Conservation (phyloP, 345 rosid species). For the Psidium guajava region DNA sequence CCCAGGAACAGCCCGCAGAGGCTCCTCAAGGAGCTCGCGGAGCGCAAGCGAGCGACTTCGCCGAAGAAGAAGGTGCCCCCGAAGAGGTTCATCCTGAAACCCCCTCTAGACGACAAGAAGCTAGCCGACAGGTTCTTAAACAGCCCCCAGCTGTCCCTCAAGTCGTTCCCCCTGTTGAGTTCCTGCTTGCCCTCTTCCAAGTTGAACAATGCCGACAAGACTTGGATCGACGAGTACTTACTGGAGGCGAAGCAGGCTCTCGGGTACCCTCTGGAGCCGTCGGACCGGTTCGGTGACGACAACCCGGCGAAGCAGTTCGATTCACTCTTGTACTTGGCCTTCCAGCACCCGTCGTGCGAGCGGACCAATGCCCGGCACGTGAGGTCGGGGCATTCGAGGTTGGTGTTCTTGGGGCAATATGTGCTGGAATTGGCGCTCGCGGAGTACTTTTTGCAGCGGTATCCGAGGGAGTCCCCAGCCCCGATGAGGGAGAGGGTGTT, state of each 20-base stretch:
- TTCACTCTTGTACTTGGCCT: conserved; percentile 65
- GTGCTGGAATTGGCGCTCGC: conserved; percentile 78
- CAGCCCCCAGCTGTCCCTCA: conserved; percentile 82
- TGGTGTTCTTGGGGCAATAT: conserved; percentile 76
- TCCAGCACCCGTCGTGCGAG: conserved; percentile 88
- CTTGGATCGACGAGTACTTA: conserved; percentile 88
- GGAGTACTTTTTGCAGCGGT: conserved; percentile 84
- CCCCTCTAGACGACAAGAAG: conserved; percentile 82
- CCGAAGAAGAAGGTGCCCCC: conserved; percentile 73
- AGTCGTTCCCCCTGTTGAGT: conserved; percentile 71
- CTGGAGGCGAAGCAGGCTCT: conserved; percentile 92
- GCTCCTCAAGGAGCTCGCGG: conserved; percentile 85
- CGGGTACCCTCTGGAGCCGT: conserved; percentile 73
- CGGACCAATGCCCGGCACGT: conserved; percentile 77
- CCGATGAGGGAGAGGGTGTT: conserved; percentile 93
- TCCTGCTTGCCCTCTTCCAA: conserved; percentile 83
- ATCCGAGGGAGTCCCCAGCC: conserved; percentile 81
- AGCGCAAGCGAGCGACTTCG: conserved; percentile 53
- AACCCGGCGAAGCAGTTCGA: conserved; percentile 96
- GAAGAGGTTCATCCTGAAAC: conserved; percentile 55
- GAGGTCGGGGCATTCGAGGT: conserved; percentile 76
- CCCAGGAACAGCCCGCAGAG: conserved; percentile 80
- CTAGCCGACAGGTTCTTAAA: conserved; percentile 68
- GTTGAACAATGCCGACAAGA: conserved; percentile 70
- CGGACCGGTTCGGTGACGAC: conserved; percentile 53